These are phyloP conservation scores for Penicillium bialowiezense DNA, from an alignment of 495 filamentous ascomycete genomes.

Conservation along the genomic window DNA sequence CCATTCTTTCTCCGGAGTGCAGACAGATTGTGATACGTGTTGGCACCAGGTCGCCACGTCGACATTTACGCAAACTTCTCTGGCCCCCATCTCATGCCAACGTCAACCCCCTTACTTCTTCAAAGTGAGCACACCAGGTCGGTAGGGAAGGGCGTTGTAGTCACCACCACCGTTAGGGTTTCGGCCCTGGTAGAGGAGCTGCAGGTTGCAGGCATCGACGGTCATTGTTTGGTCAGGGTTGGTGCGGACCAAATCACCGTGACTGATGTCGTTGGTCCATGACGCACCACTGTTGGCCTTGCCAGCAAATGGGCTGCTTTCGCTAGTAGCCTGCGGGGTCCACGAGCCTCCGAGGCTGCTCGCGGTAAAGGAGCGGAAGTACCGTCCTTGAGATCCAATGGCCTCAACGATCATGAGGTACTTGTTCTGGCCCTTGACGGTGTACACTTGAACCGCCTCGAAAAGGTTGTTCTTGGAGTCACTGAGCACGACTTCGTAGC, in stretches of 20 bases:
- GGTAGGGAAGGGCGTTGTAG: conserved; percentile 36
- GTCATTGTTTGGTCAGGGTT: conserved; percentile 56
- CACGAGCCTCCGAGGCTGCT: conserved; percentile 50
- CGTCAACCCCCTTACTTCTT: conserved; percentile 23
- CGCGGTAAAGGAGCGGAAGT: conserved; percentile 64
- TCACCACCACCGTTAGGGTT: conserved; percentile 22
- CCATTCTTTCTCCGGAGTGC: too few species aligned
- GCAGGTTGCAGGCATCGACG: conserved; percentile 56
- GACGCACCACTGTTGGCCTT: conserved; percentile 58
- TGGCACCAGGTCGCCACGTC: too few species aligned
- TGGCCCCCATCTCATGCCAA: too few species aligned
- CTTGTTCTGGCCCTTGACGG: conserved; percentile 44
- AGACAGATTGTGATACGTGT: too few species aligned
- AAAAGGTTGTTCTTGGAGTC: conserved; percentile 56
- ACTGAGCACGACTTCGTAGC: conserved; percentile 44
- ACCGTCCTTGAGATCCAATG: conserved; percentile 54
- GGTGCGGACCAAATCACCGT: conserved; percentile 55
- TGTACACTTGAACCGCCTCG: conserved; percentile 64
- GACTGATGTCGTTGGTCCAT: conserved; percentile 65
- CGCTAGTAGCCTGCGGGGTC: conserved; percentile 50
- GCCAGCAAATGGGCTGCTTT: conserved; percentile 57
- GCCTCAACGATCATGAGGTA: conserved; percentile 66
- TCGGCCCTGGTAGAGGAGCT: conserved; percentile 57
- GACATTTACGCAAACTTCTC: too few species aligned
- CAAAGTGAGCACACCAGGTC: conserved; percentile 52